Conservation (phyloP, 192 early-diverging fungal genomes). For the Linnemannia zychae region DNA sequence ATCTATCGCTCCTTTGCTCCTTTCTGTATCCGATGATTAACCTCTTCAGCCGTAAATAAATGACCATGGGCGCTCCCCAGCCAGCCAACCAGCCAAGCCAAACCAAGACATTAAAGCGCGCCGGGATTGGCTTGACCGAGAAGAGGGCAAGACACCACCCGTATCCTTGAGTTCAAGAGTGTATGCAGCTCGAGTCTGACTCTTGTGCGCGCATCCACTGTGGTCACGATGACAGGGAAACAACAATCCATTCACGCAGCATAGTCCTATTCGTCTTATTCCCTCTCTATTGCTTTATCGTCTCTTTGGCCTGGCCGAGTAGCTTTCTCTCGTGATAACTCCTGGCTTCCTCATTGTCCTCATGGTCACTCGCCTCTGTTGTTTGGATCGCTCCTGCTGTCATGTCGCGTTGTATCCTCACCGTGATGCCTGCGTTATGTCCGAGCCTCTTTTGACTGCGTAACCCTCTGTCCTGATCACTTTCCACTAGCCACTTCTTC, state of each 20-base stretch:
- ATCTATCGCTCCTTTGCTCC: not conserved
- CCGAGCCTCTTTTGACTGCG: not conserved
- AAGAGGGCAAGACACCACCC: slow-evolving; percentile 3
- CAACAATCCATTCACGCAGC: not conserved
- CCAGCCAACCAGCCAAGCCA: not conserved
- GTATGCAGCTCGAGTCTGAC: not conserved
- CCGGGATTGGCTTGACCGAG: not conserved
- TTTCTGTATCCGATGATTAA: not conserved
- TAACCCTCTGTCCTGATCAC: too few species aligned
- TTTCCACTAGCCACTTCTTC: too few species aligned
- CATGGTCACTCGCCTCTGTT: not conserved
- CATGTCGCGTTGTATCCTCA: not conserved
- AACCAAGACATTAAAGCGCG: not conserved
- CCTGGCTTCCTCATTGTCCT: too few species aligned
- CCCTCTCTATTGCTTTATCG: too few species aligned
- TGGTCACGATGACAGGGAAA: not conserved
- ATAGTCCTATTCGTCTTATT: too few species aligned
- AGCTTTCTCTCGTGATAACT: too few species aligned
- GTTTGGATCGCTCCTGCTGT: not conserved
- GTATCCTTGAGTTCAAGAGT: not conserved
- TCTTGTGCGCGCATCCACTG: not conserved
- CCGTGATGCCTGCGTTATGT: not conserved
- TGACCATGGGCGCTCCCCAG: not conserved
- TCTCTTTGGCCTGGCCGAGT: too few species aligned
- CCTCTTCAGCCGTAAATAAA: not conserved